A percentile compares a stretch with the other conserved stretches of the same genome.
Evolutionary conservation across 164 flowering plant species (phyloP).

Genomic region (Vitis rotundifolia): DNA sequence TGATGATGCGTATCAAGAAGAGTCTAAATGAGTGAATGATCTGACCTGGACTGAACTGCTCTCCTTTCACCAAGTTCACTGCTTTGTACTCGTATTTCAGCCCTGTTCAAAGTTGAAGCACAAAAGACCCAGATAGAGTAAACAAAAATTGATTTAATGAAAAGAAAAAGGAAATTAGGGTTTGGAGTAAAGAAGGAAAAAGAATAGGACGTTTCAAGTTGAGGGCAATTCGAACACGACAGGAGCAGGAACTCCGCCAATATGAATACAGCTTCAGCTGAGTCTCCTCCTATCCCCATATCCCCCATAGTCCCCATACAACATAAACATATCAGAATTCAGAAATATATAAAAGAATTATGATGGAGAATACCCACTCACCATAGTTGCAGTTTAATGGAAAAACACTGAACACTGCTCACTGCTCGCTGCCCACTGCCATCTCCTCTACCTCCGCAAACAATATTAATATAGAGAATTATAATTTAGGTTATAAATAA

Average conservation of each 20-base stretch:
- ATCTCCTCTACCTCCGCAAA: too few relatives aligned
- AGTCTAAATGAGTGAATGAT: too few relatives aligned
- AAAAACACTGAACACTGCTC: too few relatives aligned
- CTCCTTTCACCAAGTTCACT: constrained; percentile 75
- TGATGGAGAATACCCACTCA: too few relatives aligned
- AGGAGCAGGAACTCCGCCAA: constrained; percentile 69
- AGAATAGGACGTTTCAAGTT: constrained; percentile 53
- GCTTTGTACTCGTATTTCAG: constrained; percentile 70
- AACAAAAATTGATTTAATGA: neutral
- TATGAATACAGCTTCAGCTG: constrained; percentile 69
- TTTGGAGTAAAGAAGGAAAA: neutral
- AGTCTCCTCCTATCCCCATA: constrained; percentile 7
- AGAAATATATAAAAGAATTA: too few relatives aligned
- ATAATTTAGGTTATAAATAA: too few relatives aligned
- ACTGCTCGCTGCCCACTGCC: too few relatives aligned
- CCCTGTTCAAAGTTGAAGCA: constrained; percentile 18
- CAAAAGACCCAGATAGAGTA: neutral
- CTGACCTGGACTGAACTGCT: constrained; percentile 71
- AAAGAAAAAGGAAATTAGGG: neutral
- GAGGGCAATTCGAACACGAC: constrained; percentile 73
- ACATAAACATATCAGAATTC: too few relatives aligned
- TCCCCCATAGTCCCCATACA: too few relatives aligned
- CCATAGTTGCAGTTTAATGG: too few relatives aligned
- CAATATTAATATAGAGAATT: too few relatives aligned
- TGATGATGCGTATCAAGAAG: too few relatives aligned